Percentiles rank a stretch among this genome's conserved stretches.
These are phyloP conservation scores for Lotmaria passim DNA, from an alignment of 208 protist genomes.

Conservation along the genomic window DNA sequence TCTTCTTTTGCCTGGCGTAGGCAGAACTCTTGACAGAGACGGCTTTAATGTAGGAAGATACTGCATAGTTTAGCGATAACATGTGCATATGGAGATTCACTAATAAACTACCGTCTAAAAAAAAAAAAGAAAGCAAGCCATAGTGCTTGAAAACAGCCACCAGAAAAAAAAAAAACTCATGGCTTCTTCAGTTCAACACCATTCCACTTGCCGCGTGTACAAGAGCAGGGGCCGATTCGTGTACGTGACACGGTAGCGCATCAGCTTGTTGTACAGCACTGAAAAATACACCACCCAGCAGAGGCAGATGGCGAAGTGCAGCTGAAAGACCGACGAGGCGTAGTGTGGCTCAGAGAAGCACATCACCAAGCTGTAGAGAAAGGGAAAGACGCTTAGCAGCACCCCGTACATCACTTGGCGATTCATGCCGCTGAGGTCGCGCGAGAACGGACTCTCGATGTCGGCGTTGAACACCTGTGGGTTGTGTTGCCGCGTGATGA, in stretches of 20 bases:
- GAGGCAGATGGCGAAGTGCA: slow-evolving; percentile 37
- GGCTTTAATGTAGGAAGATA: too few relatives aligned
- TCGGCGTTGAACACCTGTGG: slow-evolving; percentile 53
- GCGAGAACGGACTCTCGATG: slow-evolving; percentile 72
- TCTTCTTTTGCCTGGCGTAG: too few relatives aligned
- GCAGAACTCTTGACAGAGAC: too few relatives aligned
- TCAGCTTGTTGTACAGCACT: slow-evolving; percentile 45
- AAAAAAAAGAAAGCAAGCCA: background rate
- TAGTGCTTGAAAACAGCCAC: background rate
- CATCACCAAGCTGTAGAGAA: slow-evolving; percentile 48
- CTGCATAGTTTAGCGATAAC: too few relatives aligned
- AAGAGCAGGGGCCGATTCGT: slow-evolving; percentile 74
- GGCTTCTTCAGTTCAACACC: slow-evolving; percentile 8
- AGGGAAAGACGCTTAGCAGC: slow-evolving; percentile 36
- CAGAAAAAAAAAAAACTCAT: slow-evolving; percentile 3
- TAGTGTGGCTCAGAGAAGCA: slow-evolving; percentile 24
- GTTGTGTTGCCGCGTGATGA: slow-evolving; percentile 78
- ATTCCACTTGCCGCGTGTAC: slow-evolving; percentile 33
- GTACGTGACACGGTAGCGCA: slow-evolving; percentile 59
- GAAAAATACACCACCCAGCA: slow-evolving; percentile 55
- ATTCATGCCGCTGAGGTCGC: slow-evolving; percentile 72
- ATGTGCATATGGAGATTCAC: too few relatives aligned
- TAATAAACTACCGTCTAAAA: too few relatives aligned
- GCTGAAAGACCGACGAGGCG: slow-evolving; percentile 26
- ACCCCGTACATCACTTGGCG: slow-evolving; percentile 56